Conservation (phyloP, 169 alveolate genomes). For the Babesia gibsoni region DNA sequence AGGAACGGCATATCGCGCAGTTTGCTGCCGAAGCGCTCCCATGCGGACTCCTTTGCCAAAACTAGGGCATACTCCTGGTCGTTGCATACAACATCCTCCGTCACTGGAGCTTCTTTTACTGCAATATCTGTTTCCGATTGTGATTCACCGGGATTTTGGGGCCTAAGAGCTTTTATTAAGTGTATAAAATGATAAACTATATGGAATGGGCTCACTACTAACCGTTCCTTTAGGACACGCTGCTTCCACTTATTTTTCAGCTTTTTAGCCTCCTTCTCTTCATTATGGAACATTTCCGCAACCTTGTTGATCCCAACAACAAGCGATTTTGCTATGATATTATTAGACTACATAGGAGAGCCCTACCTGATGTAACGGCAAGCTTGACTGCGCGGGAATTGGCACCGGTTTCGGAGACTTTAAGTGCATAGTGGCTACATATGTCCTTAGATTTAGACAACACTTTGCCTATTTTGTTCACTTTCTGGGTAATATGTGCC, state of each 20-base stretch:
- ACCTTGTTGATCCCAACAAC: constrained; percentile 65
- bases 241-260: constrained; percentile 45
- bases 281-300: constrained; percentile 64
- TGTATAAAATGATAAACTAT: not conserved
- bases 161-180: not conserved
- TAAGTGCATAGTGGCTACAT: constrained; percentile 22
- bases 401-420: constrained; percentile 47
- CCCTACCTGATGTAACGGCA: constrained; percentile 47
- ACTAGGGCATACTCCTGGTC: constrained; percentile 62
- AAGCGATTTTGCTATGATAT: constrained; percentile 36
- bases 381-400: constrained; percentile 35
- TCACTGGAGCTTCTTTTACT: not conserved
- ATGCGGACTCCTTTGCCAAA: constrained; percentile 73
- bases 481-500: constrained; percentile 60
- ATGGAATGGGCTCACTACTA: not conserved
- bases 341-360: not conserved
- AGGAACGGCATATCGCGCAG: constrained; percentile 87
- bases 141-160: not conserved
- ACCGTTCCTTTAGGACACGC: constrained; percentile 13
- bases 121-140: not conserved
- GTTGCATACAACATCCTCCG: not conserved
- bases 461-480: constrained; percentile 52
- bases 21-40: constrained; percentile 84
- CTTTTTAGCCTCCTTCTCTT: constrained; percentile 25
- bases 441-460: constrained; percentile 40